Base-by-base conservation (phyloP, 73 alveolate species). In the Paramecium sonneborni region DNA sequence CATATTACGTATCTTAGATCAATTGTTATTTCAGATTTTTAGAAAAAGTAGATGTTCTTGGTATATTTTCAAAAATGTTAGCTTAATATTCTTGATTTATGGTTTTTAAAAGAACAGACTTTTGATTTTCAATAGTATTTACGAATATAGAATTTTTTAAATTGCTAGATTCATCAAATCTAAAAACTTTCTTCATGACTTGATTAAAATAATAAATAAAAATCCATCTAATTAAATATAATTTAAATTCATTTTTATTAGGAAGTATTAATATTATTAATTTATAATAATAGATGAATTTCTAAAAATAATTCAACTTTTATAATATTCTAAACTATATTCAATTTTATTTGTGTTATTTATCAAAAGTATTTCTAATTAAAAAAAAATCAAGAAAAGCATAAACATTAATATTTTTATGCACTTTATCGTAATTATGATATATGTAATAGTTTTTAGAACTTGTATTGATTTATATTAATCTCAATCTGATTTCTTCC, bases 11-110 rank as follows among this genome's bases (percentile, higher is more conserved):
- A 34, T 74, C 87, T 28, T 32, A 15, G 44, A n/a, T 74, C 34
- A 37, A 34, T 74, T 74, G 20, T 74, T 74, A 39, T 39, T 74
- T 37, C 37, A 74, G 30, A 34, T 74, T 62, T 35, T 74, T 74
- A 10, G 62, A 74, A 74, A 74, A 74, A 28, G 87, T 74, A 3
- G 56, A 74, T 15, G 87, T 74, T 74, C 87, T 74, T 0, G 56
- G 58, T 28, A 74, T 74, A 20, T 74, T 28, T 37, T 74, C 87
- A 37, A 74, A 74, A 10, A 39, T 62, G 24, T 62, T 62, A 1
- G 84, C 84, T 30, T 26, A 30, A 62, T 14, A 26, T 10, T 62
- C 84, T 32, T 62, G 48, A 62, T 62, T 62, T 43, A 62, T 62
- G 21, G 48, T 62, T 26, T 62, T 62, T 10, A 62, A 15, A 62